phyloP scores from a whole-genome alignment of 2,329 filamentous ascomycete species.

The Neocatenulostroma microsporum region DNA sequence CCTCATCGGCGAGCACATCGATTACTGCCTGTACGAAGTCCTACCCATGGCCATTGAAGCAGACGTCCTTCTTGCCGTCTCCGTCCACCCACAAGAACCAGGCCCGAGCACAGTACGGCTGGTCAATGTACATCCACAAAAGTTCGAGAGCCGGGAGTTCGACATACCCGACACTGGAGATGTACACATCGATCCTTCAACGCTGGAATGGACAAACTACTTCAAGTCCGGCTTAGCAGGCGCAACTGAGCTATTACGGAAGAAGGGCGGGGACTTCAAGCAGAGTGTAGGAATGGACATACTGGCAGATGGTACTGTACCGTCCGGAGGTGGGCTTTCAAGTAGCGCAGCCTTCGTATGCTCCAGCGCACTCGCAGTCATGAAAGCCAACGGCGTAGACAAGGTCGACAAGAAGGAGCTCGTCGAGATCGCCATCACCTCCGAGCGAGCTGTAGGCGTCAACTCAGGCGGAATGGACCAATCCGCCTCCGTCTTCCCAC shows the following conservation, averaged over 20 bases:
- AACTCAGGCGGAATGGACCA: slow-evolving; percentile 99
- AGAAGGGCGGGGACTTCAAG: slow-evolving; percentile 54
- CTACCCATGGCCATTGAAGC: slow-evolving; percentile 91
- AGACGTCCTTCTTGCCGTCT: slow-evolving; percentile 81
- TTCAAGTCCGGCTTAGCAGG: slow-evolving; percentile 88
- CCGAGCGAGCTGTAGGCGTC: slow-evolving; percentile 87
- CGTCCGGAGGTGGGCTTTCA: slow-evolving; percentile 82
- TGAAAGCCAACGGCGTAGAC: slow-evolving; percentile 73
- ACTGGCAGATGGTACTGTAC: slow-evolving; percentile 84
- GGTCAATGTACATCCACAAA: slow-evolving; percentile 66
- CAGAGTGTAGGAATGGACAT: slow-evolving; percentile 73
- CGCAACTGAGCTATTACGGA: slow-evolving; percentile 67
- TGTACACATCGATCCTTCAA: slow-evolving; percentile 66
- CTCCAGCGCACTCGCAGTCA: slow-evolving; percentile 77
- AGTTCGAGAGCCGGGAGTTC: slow-evolving; percentile 70
- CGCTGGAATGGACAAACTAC: slow-evolving; percentile 96
- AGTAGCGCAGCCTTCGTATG: slow-evolving; percentile 93
- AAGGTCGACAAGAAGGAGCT: slow-evolving; percentile 83
- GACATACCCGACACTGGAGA: slow-evolving; percentile 53
- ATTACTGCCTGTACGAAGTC: slow-evolving; percentile 95
- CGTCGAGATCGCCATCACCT: slow-evolving; percentile 87
- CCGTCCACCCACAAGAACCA: slow-evolving; percentile 44
- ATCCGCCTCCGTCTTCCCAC: slow-evolving; percentile 87
- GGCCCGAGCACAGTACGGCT: slow-evolving; percentile 62
- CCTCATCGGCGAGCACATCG: slow-evolving; percentile 98